Conservation (phyloP, 306 rosid genomes). For the Citrullus colocynthis region DNA sequence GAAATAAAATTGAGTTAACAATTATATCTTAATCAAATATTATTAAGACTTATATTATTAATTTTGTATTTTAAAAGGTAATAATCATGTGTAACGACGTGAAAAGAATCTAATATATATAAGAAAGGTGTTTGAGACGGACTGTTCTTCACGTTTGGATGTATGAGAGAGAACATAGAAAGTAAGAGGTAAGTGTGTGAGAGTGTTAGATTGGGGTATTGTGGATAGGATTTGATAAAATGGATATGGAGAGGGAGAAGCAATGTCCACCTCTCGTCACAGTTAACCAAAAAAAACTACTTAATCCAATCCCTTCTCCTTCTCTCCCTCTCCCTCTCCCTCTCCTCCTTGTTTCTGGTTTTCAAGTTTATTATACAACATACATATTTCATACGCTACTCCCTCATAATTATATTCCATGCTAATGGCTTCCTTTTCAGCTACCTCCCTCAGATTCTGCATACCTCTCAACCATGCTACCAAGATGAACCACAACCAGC, state of each 20-base stretch:
- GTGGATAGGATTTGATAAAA: neutral
- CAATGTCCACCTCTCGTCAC: neutral
- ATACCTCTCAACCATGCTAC: slow-evolving; percentile 20
- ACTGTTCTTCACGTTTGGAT: too few species aligned
- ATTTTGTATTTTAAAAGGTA: too few species aligned
- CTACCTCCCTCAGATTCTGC: slow-evolving; percentile 28
- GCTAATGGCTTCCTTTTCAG: slow-evolving; percentile 49
- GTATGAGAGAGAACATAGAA: too few species aligned
- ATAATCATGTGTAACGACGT: too few species aligned
- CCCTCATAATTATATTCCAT: neutral
- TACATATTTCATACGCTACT: too few species aligned
- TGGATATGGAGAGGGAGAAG: neutral
- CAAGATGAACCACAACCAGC: slow-evolving; percentile 14
- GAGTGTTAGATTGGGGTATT: too few species aligned
- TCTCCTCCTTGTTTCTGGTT: neutral
- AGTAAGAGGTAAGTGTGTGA: too few species aligned
- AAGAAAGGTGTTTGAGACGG: too few species aligned
- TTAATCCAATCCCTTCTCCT: neutral
- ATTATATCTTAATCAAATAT: too few species aligned
- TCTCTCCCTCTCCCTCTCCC: neutral
- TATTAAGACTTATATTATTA: too few species aligned
- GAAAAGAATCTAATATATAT: too few species aligned
- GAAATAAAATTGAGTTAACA: too few species aligned
- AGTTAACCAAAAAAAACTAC: neutral
- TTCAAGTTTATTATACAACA: neutral